Evolutionary conservation across 2,329 filamentous ascomycete genomes (phyloP).

Genomic region (Zymoseptoria tritici): DNA sequence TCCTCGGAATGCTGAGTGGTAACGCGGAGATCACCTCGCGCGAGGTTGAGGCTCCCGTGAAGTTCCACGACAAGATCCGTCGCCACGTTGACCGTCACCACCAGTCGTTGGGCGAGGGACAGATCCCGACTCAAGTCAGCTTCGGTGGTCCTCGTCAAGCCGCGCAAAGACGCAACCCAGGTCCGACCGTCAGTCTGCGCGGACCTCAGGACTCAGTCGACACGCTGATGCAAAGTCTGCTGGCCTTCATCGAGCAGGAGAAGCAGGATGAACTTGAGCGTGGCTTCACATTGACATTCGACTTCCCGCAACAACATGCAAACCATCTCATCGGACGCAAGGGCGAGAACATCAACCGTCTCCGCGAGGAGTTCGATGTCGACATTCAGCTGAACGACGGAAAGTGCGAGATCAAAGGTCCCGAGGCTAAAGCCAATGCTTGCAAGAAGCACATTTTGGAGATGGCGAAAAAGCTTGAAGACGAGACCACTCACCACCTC

Average conservation of each 20-base stretch:
- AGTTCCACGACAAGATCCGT: conserved; percentile 58
- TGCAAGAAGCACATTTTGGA: conserved; percentile 75
- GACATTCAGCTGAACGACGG: conserved; percentile 87
- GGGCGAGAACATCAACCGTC: conserved; percentile 61
- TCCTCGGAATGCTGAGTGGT: conserved; percentile 47
- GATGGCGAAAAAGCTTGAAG: conserved; percentile 74
- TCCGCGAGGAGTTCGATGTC: conserved; percentile 63
- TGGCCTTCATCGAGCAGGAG: conserved; percentile 76
- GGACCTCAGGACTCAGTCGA: conserved; percentile 69
- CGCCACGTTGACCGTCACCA: conserved; percentile 54
- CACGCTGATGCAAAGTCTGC: conserved; percentile 63
- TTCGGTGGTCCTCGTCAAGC: conserved; percentile 42
- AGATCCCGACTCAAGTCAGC: conserved; percentile 51
- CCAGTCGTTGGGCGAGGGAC: conserved; percentile 38
- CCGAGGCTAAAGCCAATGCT: conserved; percentile 85
- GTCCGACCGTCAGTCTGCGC: conserved; percentile 55
- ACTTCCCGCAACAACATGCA: conserved; percentile 90
- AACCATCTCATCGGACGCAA: conserved; percentile 69
- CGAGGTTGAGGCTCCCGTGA: conserved; percentile 48
- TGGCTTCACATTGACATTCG: conserved; percentile 75
- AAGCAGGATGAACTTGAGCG: conserved; percentile 91
- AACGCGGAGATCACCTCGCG: conserved; percentile 50
- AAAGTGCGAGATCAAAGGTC: conserved; percentile 90
- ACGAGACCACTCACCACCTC: conserved; percentile 78
- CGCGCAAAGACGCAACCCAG: conserved; percentile 41